These are phyloP conservation scores for Venturia effusa DNA, from an alignment of 2,329 filamentous ascomycete species.

Conservation along the genomic window DNA sequence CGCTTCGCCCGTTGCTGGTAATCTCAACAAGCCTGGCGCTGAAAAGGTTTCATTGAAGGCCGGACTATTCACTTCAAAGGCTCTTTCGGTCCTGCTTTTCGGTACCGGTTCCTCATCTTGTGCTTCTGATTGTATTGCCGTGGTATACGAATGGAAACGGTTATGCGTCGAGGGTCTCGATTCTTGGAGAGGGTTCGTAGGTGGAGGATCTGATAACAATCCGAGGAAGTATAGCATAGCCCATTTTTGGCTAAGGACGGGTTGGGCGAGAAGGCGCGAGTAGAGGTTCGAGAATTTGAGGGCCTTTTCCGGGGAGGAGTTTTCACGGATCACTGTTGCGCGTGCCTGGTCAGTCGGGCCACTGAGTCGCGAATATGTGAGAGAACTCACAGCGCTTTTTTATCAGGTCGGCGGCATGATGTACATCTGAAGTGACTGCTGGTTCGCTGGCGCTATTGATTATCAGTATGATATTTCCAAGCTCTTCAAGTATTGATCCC, in stretches of 20 bases:
- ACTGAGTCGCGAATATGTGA: not conserved
- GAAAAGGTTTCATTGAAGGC: slow-evolving; percentile 39
- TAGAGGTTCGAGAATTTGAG: slow-evolving; percentile 85
- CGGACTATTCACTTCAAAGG: slow-evolving; percentile 18
- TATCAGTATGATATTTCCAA: not conserved
- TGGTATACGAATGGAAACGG: not conserved
- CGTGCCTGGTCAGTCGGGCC: not conserved
- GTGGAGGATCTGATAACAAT: slow-evolving; percentile 31
- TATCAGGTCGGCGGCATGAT: slow-evolving; percentile 87
- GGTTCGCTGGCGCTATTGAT: slow-evolving; percentile 35
- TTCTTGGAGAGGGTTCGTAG: slow-evolving; percentile 25
- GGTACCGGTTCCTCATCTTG: slow-evolving; percentile 7
- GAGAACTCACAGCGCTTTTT: slow-evolving; percentile 53
- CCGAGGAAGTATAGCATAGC: slow-evolving; percentile 87
- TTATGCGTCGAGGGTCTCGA: slow-evolving; percentile 7
- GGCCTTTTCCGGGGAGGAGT: slow-evolving; percentile 62
- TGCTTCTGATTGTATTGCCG: not conserved
- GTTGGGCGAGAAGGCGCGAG: slow-evolving; percentile 76
- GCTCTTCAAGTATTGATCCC: not conserved
- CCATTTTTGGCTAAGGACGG: slow-evolving; percentile 93
- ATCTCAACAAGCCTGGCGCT: slow-evolving; percentile 31
- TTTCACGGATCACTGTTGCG: slow-evolving; percentile 56
- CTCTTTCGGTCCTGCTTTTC: not conserved
- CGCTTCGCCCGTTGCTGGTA: slow-evolving; percentile 17
- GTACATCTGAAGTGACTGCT: slow-evolving; percentile 59